phyloP scores from a whole-genome alignment of 805 yeast species.

The Wickerhamiella azyma region DNA sequence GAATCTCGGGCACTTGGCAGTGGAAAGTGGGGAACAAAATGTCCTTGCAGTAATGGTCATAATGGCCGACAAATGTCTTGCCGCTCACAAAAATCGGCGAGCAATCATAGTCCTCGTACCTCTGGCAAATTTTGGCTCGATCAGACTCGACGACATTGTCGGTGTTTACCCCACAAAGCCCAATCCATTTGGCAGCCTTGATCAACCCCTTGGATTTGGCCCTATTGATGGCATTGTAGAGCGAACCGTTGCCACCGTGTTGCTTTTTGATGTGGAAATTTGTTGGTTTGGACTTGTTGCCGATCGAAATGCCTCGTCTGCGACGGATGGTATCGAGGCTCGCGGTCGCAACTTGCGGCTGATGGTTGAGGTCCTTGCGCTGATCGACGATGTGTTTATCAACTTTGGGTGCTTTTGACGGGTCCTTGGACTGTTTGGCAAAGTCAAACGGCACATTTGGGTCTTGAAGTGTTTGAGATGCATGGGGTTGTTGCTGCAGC shows the following conservation, averaged over 20 bases:
- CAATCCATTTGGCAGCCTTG: slow-evolving; percentile 54
- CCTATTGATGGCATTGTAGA: slow-evolving; percentile 66
- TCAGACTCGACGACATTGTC: slow-evolving; percentile 38
- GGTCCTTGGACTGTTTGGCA: slow-evolving; percentile 5
- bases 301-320: background rate
- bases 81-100: slow-evolving; percentile 64
- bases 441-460: slow-evolving; percentile 18
- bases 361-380: slow-evolving; percentile 11
- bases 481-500: slow-evolving; percentile 5
- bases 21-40: slow-evolving; percentile 92
- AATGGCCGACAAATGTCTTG: slow-evolving; percentile 75
- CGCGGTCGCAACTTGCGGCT: slow-evolving; percentile 5
- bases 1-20: slow-evolving; percentile 91
- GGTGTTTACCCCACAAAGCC: slow-evolving; percentile 85
- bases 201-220: slow-evolving; percentile 30
- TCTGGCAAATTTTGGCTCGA: slow-evolving; percentile 32
- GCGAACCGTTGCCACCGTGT: slow-evolving; percentile 78
- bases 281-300: background rate
- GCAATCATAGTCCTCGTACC: slow-evolving; percentile 33
- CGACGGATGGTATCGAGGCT: slow-evolving; percentile 3
- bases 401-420: slow-evolving; percentile 11
- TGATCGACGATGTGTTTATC: slow-evolving; percentile 16
- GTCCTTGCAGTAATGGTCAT: slow-evolving; percentile 82
- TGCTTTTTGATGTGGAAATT: slow-evolving; percentile 3
- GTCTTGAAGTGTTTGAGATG: background rate